A percentile compares a stretch with the other conserved stretches of the same genome.
phyloP scores from a whole-genome alignment of 176 grass and related monocot species.

The Hordeum vulgare region DNA sequence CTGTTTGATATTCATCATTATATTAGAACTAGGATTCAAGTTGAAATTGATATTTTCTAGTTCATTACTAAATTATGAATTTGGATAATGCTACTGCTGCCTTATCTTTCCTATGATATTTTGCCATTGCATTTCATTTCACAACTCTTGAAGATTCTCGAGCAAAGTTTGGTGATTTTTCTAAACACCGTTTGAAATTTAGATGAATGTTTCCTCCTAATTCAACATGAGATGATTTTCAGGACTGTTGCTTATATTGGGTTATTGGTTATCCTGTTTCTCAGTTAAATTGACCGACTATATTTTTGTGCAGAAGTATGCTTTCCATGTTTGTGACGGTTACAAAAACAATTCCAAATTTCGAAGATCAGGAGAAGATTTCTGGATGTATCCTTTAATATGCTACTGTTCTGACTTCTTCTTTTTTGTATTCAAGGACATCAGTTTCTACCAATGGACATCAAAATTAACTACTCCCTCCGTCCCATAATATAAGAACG shows the following conservation, averaged over 20 bases:
- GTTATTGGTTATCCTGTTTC: neutral
- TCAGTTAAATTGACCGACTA: conserved; percentile 1
- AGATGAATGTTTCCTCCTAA: neutral
- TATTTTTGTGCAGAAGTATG: conserved; percentile 42
- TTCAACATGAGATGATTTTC: neutral
- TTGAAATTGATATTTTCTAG: neutral
- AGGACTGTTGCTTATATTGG: neutral
- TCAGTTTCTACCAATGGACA: neutral
- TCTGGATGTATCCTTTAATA: conserved; percentile 87
- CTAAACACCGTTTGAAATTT: neutral
- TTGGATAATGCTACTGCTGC: neutral
- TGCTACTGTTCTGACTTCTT: neutral
- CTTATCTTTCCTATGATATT: neutral
- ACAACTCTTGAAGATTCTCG: neutral
- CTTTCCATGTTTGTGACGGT: conserved; percentile 81
- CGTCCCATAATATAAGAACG: too few relatives aligned
- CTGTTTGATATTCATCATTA: neutral
- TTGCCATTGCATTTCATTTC: neutral
- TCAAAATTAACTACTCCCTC: neutral
- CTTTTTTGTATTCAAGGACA: neutral
- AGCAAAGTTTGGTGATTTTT: neutral
- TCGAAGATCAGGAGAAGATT: conserved; percentile 56
- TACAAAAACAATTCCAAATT: conserved; percentile 62
- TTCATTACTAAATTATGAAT: neutral
- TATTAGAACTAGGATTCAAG: neutral